Evolutionary conservation across 2,329 filamentous ascomycete genomes (phyloP).

Genomic region (Stachybotrys chlorohalonatus): DNA sequence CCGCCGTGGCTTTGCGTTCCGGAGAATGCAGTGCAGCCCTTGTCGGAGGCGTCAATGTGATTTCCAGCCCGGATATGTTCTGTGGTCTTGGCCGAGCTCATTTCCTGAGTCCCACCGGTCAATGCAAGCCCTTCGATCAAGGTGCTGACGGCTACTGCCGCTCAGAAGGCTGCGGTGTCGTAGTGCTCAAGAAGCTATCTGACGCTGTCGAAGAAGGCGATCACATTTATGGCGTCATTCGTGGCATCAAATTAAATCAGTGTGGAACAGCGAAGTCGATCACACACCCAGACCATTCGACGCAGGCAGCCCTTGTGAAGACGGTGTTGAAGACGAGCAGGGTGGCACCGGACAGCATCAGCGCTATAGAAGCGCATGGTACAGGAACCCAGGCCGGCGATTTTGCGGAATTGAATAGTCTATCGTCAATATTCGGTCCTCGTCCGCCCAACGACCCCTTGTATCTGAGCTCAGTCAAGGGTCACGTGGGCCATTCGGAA

Average conservation of each 20-base stretch:
- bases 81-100: conserved; percentile 5
- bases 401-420: conserved; percentile 57
- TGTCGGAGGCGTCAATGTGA: conserved; percentile 28
- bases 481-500: conserved; percentile 14
- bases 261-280: conserved; percentile 26
- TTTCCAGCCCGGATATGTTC: conserved; percentile 14
- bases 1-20: conserved; percentile 14
- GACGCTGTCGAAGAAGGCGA: conserved; percentile 36
- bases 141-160: conserved; percentile 37
- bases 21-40: conserved; percentile 16
- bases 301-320: conserved; percentile 29
- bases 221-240: conserved; percentile 27
- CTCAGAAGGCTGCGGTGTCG: conserved; percentile 33
- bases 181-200: conserved; percentile 37
- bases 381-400: conserved; percentile 82
- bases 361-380: conserved; percentile 75
- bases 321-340: background rate
- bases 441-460: conserved; percentile 36
- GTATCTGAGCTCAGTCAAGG: conserved; percentile 17
- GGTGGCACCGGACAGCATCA: conserved; percentile 1
- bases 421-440: background rate
- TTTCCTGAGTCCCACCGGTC: conserved; percentile 15
- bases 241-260: conserved; percentile 26
- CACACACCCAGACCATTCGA: conserved; percentile 8
- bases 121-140: conserved; percentile 15